Evolutionary conservation across 768 basidiomycete genomes (phyloP).

Genomic region (Suillus subalutaceus): DNA sequence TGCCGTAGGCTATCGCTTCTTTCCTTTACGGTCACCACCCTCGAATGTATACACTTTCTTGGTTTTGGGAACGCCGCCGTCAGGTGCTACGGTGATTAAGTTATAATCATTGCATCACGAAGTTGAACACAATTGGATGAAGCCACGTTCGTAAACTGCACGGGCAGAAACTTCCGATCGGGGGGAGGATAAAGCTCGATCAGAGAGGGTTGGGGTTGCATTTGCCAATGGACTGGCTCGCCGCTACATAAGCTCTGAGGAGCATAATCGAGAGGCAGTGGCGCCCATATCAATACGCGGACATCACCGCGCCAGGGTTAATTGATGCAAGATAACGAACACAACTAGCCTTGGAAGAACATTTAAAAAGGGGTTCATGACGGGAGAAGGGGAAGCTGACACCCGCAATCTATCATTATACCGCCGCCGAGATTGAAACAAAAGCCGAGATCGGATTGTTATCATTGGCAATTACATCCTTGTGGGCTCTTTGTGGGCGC

Average conservation of each 20-base stretch:
- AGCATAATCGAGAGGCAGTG: slow-evolving; percentile 41
- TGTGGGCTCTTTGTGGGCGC: slow-evolving; percentile 33
- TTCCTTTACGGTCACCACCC: slow-evolving; percentile 38
- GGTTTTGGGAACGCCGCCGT: slow-evolving; percentile 34
- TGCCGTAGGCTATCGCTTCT: slow-evolving; percentile 53
- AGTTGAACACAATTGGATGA: slow-evolving; percentile 47
- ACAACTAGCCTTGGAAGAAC: slow-evolving; percentile 43
- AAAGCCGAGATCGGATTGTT: slow-evolving; percentile 49
- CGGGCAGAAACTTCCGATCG: slow-evolving; percentile 37
- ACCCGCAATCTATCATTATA: slow-evolving; percentile 61
- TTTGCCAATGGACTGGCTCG: slow-evolving; percentile 32
- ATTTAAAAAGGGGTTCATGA: slow-evolving; percentile 4
- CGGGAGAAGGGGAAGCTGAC: slow-evolving; percentile 30
- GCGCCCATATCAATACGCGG: slow-evolving; percentile 43
- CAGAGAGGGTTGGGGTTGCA: slow-evolving; percentile 36
- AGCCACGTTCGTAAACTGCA: slow-evolving; percentile 48
- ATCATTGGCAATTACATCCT: slow-evolving; percentile 34
- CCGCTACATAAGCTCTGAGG: slow-evolving; percentile 25
- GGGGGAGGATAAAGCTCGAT: slow-evolving; percentile 39
- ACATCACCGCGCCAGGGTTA: slow-evolving; percentile 44
- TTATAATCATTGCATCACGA: slow-evolving; percentile 45
- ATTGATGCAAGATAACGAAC: slow-evolving; percentile 50
- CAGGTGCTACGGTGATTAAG: slow-evolving; percentile 44
- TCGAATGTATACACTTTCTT: slow-evolving; percentile 49
- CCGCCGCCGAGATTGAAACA: slow-evolving; percentile 53